Conservation (phyloP, 1,284 basidiomycete species). For the Trichosporon sp. region DNA sequence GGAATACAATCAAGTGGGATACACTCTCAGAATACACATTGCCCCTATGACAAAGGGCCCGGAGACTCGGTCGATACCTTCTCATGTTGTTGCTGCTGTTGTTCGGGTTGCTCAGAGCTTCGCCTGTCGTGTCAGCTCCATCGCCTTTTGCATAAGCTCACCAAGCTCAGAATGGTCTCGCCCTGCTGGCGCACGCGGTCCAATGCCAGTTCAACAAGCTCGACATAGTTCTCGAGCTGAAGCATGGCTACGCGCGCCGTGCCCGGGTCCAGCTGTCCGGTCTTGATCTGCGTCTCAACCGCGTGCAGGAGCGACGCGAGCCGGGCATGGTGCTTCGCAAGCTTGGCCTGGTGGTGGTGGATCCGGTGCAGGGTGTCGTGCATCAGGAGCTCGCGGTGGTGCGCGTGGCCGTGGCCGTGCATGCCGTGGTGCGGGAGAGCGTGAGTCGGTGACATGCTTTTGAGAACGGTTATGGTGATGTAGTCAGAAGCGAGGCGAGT, state of each 20-base stretch:
- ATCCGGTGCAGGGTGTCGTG: constrained; percentile 10
- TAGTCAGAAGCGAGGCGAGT: background rate
- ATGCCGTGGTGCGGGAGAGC: background rate
- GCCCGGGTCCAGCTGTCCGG: background rate
- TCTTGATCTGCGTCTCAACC: constrained; percentile 1
- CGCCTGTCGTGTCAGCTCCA: background rate
- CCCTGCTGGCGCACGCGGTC: constrained; percentile 34
- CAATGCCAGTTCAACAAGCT: constrained; percentile 52
- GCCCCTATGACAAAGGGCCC: background rate
- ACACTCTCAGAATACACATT: constrained; percentile 1
- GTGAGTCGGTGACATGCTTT: background rate
- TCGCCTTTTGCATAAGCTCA: background rate
- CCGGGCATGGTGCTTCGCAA: constrained; percentile 9
- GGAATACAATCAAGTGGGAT: constrained; percentile 17
- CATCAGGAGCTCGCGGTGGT: constrained; percentile 1
- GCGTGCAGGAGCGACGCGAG: background rate
- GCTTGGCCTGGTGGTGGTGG: constrained; percentile 13
- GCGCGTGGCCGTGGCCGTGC: background rate
- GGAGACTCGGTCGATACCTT: too few species aligned
- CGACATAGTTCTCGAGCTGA: constrained; percentile 37
- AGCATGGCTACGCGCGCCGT: constrained; percentile 1
- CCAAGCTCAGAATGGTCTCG: constrained; percentile 4
- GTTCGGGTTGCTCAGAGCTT: background rate
- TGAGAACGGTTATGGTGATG: background rate
- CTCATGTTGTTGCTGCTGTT: background rate